Percentiles rank a stretch among this genome's conserved stretches.
These are phyloP conservation scores for Erodium moschatum DNA, from an alignment of 441 rosid species.

Conservation along the genomic window DNA sequence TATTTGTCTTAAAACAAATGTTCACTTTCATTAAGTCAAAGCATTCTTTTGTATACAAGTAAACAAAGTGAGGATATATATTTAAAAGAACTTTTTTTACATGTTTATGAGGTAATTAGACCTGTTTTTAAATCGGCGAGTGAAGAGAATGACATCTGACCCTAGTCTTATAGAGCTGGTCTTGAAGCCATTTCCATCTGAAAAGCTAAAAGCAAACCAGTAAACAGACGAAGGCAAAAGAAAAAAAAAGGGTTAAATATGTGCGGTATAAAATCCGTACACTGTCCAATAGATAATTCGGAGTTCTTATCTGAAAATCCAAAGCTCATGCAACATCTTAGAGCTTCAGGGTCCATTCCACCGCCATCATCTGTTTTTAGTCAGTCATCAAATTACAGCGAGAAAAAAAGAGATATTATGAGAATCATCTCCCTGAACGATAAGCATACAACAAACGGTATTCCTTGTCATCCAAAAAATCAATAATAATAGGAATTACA, in stretches of 20 bases:
- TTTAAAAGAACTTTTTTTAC: background rate
- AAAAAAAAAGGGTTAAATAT: background rate
- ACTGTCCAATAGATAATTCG: slow-evolving; percentile 21
- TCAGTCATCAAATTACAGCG: background rate
- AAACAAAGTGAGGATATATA: background rate
- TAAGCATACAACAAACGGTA: too few species aligned
- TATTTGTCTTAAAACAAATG: background rate
- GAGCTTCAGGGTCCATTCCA: slow-evolving; percentile 21
- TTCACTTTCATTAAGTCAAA: background rate
- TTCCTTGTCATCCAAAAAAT: background rate
- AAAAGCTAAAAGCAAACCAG: slow-evolving; percentile 5
- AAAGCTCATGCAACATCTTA: slow-evolving; percentile 23
- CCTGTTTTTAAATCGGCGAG: slow-evolving; percentile 14
- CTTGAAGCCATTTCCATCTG: slow-evolving; percentile 28
- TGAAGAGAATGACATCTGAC: slow-evolving; percentile 24
- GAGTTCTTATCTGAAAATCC: slow-evolving; percentile 24
- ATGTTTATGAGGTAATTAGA: slow-evolving; percentile 2
- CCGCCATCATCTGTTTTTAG: slow-evolving; percentile 24
- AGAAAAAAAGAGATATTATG: background rate
- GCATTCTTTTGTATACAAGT: background rate
- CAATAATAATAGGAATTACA: background rate
- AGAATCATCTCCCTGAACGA: too few species aligned
- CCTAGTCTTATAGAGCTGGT: slow-evolving; percentile 25
- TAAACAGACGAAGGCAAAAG: slow-evolving; percentile 4
- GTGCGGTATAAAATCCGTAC: slow-evolving; percentile 10